Percentiles rank a stretch among this genome's conserved stretches.
Evolutionary conservation across 257 asterid genomes (phyloP).

Genomic region (Lithospermum erythrorhizon): DNA sequence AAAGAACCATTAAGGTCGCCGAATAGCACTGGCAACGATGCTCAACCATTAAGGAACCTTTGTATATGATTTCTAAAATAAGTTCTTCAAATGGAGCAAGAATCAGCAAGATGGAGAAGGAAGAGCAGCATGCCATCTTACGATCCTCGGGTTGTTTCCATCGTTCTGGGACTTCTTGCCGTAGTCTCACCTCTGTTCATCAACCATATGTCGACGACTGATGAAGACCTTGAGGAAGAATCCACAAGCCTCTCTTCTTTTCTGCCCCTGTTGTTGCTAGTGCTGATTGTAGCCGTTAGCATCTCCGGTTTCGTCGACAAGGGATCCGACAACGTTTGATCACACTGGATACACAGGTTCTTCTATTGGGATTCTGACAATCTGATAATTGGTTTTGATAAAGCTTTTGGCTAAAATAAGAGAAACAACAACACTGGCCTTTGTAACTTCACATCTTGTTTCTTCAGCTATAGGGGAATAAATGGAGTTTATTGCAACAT

Average conservation of each 20-base stretch:
- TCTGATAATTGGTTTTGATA: constrained; percentile 29
- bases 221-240: constrained; percentile 26
- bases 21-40: background rate
- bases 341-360: constrained; percentile 42
- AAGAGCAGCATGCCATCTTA: constrained; percentile 17
- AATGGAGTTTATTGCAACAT: too few species aligned
- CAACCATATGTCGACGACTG: constrained; percentile 17
- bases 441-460: too few species aligned
- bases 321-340: constrained; percentile 24
- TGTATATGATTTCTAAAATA: background rate
- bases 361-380: constrained; percentile 32
- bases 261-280: constrained; percentile 27
- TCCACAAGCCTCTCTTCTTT: constrained; percentile 13
- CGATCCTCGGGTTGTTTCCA: constrained; percentile 28
- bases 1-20: background rate
- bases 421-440: background rate
- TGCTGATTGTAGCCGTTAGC: constrained; percentile 23
- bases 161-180: constrained; percentile 29
- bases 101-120: constrained; percentile 22
- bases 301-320: constrained; percentile 22
- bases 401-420: constrained; percentile 10
- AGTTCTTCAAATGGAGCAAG: constrained; percentile 8
- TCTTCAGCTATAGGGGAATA: too few species aligned
- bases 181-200: constrained; percentile 35
- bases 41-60: background rate